phyloP scores from a whole-genome alignment of 1,284 basidiomycete species.

The Trametes hirsuta region DNA sequence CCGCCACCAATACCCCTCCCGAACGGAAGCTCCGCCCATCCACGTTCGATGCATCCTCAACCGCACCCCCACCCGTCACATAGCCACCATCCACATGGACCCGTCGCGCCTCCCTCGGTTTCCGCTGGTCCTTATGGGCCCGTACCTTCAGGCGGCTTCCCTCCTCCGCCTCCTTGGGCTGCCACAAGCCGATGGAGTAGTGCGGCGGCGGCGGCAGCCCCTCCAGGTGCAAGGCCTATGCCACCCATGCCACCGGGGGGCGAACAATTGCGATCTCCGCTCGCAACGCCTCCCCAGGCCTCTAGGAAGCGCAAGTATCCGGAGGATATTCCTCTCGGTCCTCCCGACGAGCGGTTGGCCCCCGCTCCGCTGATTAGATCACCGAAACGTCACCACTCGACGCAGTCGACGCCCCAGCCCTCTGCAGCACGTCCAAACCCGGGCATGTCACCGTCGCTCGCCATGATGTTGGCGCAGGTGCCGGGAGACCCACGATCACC shows the following conservation, averaged over 20 bases:
- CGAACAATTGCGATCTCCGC: conserved; percentile 26
- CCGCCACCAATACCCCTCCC: conserved; percentile 39
- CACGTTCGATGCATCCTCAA: conserved; percentile 32
- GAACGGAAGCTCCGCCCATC: conserved; percentile 34
- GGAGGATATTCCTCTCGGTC: conserved; percentile 39
- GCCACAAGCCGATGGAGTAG: conserved; percentile 49
- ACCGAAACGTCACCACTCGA: conserved; percentile 30
- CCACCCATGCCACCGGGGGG: conserved; percentile 21
- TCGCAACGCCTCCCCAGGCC: conserved; percentile 30
- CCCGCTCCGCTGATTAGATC: conserved; percentile 25
- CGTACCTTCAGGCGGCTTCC: conserved; percentile 35
- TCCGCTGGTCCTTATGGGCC: conserved; percentile 34
- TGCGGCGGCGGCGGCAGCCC: conserved; percentile 35
- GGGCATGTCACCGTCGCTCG: conserved; percentile 37
- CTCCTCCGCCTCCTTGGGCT: conserved; percentile 73
- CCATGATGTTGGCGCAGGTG: conserved; percentile 37
- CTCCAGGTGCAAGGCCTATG: conserved; percentile 27
- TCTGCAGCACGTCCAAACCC: conserved; percentile 20
- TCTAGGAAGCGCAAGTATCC: conserved; percentile 48
- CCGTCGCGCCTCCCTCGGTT: conserved; percentile 27
- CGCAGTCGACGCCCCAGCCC: conserved; percentile 26
- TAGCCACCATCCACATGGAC: conserved; percentile 17
- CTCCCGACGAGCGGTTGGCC: conserved; percentile 25
- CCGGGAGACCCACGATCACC: conserved; percentile 30
- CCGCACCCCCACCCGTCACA: conserved; percentile 30